phyloP scores from a whole-genome alignment of 805 yeast genomes.

The Pichia cabralensis region DNA sequence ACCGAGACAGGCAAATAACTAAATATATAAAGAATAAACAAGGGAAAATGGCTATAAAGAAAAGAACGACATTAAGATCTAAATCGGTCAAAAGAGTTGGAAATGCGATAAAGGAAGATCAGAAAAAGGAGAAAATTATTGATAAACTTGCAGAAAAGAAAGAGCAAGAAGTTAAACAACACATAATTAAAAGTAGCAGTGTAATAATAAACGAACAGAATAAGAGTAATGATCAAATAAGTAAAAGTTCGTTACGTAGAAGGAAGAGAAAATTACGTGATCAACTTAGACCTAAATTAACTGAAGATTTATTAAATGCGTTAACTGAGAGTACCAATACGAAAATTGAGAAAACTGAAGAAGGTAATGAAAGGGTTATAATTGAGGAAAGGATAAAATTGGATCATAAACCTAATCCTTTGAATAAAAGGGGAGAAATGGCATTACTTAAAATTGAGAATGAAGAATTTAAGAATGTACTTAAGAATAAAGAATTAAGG shows the following conservation, averaged over 20 bases:
- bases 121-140: slow-evolving; percentile 12
- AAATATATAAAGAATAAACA: no score
- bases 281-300: slow-evolving; percentile 55
- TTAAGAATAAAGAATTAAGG: slow-evolving; percentile 46
- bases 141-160: slow-evolving; percentile 14
- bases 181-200: slow-evolving; percentile 3
- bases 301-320: slow-evolving; percentile 46
- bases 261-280: slow-evolving; percentile 55
- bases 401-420: slow-evolving; percentile 28
- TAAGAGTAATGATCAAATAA: slow-evolving; percentile 30
- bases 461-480: slow-evolving; percentile 45
- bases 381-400: slow-evolving; percentile 26
- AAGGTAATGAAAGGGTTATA: slow-evolving; percentile 11
- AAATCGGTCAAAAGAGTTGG: slow-evolving; percentile 27
- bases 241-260: slow-evolving; percentile 57
- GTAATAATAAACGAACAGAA: not conserved
- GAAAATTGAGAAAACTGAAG: slow-evolving; percentile 9
- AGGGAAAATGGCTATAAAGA: slow-evolving; percentile 34
- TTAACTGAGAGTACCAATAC: slow-evolving; percentile 31
- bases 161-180: not conserved
- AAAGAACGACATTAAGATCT: slow-evolving; percentile 36
- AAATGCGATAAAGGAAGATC: slow-evolving; percentile 7
- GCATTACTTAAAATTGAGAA: slow-evolving; percentile 36
- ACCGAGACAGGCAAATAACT: no score
- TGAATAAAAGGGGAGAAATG: slow-evolving; percentile 34